These are phyloP conservation scores for Verbena officinalis DNA, from an alignment of 257 asterid species.

Conservation along the genomic window DNA sequence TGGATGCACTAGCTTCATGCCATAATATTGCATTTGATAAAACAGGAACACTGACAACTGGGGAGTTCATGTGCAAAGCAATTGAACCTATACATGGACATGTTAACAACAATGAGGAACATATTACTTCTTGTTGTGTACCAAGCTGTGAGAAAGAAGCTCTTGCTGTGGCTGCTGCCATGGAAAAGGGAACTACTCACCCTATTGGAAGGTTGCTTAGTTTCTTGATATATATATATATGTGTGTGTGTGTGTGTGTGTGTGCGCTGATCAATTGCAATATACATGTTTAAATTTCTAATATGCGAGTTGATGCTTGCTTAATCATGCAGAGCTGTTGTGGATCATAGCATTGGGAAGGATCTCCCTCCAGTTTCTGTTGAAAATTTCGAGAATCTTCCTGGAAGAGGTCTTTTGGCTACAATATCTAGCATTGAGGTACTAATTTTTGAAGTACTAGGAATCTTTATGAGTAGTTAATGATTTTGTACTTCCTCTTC, in stretches of 20 bases:
- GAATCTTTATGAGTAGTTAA: neutral
- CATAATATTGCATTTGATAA: conserved; percentile 94
- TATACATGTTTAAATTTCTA: conserved; percentile 8
- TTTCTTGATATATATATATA: conserved; percentile 16
- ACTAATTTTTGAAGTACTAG: conserved; percentile 28
- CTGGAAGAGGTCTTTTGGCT: conserved; percentile 94
- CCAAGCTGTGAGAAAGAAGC: conserved; percentile 99
- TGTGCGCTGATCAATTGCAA: conserved; percentile 8
- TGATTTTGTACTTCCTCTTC: conserved; percentile 16
- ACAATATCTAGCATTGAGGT: conserved; percentile 88
- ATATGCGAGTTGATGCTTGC: conserved; percentile 12
- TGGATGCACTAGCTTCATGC: conserved; percentile 97
- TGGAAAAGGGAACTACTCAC: conserved; percentile 99
- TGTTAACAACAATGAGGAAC: conserved; percentile 38
- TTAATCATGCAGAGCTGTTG: conserved; percentile 80
- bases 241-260: no score
- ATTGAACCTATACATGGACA: conserved; percentile 99
- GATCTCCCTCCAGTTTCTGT: conserved; percentile 92
- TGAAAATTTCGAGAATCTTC: conserved; percentile 88
- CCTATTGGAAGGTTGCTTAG: conserved; percentile 90
- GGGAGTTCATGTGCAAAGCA: conserved; percentile 96
- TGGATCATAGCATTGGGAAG: conserved; percentile 90
- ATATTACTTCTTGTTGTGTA: conserved; percentile 69
- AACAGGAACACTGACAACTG: conserved; percentile 98
- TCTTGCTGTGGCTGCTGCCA: conserved; percentile 97